Base-by-base conservation (phyloP, 1,284 basidiomycete species). In the Phylloboletellus chloephorus region DNA sequence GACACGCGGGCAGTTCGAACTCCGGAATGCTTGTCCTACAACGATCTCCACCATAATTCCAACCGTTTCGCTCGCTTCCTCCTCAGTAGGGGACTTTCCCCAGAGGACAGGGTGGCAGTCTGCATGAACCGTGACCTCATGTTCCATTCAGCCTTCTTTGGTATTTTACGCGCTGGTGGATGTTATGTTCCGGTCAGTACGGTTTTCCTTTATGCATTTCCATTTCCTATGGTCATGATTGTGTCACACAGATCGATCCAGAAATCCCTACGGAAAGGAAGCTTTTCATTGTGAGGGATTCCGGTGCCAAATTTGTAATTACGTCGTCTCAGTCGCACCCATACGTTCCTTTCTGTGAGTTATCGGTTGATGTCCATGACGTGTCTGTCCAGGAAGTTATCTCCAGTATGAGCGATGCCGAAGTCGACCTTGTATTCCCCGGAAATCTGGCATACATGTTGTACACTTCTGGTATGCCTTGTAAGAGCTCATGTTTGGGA, bases 141-240 rank as follows among this genome's bases (percentile, higher is more conserved):
- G 38, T 77, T 73, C 47, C 69, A 76, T 34, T 52, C 68, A 16
- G 63, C 67, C 7, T 61, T 73, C 45, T 63, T 73, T 32, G 74
- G 69, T 7, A 66, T 76, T 24, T 63, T 74, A 44, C 71, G 69
- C 34, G 68, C 73, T 24, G 74, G 76, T 26, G 73, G 67, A 26
- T 76, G 74, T 39, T 77, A 77, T 52, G 74, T 76, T 36, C 72
- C 74, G 19, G 74, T 76, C 35, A 38, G 67, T 55, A 15, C 25
- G 24, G 22, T 5, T 66, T 71, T 43, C 32, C 57, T 49, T 22
- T 16, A 25, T 35, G 23, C 23, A 17, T 32, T 5, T 19, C 28
- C 20, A 7, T 46, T 32, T 5, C 17, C 28, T 19, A 7, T 46
- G 31, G 42, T 43, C 16, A 48, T 22, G 5, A 31, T 28, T 13